These are phyloP conservation scores for Glebionis coronaria DNA, from an alignment of 129 eudicot genomes.

Conservation along the genomic window DNA sequence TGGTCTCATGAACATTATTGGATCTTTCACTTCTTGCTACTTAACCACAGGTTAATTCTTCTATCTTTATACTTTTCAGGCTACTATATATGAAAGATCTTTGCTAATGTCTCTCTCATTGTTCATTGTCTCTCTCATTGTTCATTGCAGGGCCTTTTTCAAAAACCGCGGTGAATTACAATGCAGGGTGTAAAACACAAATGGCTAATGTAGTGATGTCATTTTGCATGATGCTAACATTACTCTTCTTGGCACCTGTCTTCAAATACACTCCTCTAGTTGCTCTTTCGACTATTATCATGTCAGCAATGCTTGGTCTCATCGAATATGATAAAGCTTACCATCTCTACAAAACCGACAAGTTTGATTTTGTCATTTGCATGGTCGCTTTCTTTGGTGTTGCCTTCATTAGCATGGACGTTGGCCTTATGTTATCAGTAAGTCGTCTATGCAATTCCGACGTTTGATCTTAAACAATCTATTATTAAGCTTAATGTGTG, in stretches of 20 bases:
- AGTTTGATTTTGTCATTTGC: slow-evolving; percentile 80
- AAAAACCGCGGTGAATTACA: slow-evolving; percentile 83
- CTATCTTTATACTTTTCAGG: neutral
- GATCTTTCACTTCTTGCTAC: slow-evolving; percentile 92
- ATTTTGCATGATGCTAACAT: slow-evolving; percentile 66
- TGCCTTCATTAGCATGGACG: slow-evolving; percentile 82
- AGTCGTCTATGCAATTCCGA: neutral
- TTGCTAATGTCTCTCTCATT: slow-evolving; percentile 4
- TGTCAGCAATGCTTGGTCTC: slow-evolving; percentile 92
- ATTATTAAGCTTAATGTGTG: neutral
- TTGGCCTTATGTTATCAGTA: slow-evolving; percentile 84
- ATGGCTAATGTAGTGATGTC: slow-evolving; percentile 87
- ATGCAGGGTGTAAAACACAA: slow-evolving; percentile 77
- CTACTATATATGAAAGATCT: neutral
- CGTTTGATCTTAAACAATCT: neutral
- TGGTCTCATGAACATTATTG: slow-evolving; percentile 94
- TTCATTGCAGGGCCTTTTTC: slow-evolving; percentile 77
- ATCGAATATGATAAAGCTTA: slow-evolving; percentile 60
- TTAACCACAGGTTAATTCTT: slow-evolving; percentile 70
- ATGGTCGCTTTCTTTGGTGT: slow-evolving; percentile 87
- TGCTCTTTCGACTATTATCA: slow-evolving; percentile 88
- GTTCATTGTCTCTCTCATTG: too few relatives aligned
- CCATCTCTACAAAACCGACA: slow-evolving; percentile 83
- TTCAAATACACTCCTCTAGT: slow-evolving; percentile 91
- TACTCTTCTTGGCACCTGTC: slow-evolving; percentile 80